Conservation (phyloP, 495 filamentous ascomycete species). For the Penicillium goetzii region DNA sequence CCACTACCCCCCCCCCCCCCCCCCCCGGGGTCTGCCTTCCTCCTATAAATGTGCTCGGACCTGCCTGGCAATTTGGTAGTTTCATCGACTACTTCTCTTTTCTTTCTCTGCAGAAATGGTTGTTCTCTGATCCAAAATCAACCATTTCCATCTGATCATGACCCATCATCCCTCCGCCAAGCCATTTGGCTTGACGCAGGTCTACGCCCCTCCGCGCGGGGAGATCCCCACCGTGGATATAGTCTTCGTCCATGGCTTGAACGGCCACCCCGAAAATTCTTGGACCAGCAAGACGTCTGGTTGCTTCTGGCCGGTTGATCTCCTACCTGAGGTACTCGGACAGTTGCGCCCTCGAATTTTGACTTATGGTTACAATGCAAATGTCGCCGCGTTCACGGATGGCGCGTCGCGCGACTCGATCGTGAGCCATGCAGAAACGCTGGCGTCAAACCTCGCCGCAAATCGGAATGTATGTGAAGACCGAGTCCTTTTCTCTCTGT, state of each 20-base stretch:
- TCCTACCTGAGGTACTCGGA: constrained; percentile 68
- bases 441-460: constrained; percentile 64
- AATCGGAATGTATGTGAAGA: constrained; percentile 55
- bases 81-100: neutral
- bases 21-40: neutral
- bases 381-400: constrained; percentile 68
- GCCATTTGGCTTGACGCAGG: constrained; percentile 69
- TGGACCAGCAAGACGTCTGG: constrained; percentile 70
- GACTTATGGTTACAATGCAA: constrained; percentile 85
- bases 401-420: constrained; percentile 72
- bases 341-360: constrained; percentile 69
- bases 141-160: constrained; percentile 23
- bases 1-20: too few species aligned
- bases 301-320: constrained; percentile 76
- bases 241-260: constrained; percentile 82
- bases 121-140: constrained; percentile 13
- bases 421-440: constrained; percentile 81
- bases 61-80: neutral
- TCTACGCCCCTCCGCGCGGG: constrained; percentile 62
- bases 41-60: constrained; percentile 6
- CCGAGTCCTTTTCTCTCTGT: neutral
- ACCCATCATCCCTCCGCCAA: constrained; percentile 49
- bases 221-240: constrained; percentile 51
- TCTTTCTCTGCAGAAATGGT: constrained; percentile 10
- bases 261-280: constrained; percentile 73